Percentiles rank a stretch among this genome's conserved stretches.
These are phyloP conservation scores for Phytomonas francai DNA, from an alignment of 208 protist species.

Conservation along the genomic window DNA sequence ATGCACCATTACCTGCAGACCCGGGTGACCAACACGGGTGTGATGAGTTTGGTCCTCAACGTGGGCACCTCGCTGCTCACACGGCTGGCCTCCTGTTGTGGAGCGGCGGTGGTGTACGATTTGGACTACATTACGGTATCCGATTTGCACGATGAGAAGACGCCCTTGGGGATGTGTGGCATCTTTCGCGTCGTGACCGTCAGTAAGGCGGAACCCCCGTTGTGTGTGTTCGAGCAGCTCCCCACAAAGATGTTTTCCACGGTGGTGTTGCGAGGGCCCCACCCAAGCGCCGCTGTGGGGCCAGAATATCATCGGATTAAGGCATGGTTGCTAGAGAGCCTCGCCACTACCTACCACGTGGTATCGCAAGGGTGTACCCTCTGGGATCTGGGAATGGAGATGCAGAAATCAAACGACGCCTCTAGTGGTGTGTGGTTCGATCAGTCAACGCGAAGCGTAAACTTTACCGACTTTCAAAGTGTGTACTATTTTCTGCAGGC, in stretches of 20 bases:
- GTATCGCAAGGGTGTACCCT: constrained; percentile 10
- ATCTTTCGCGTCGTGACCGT: constrained; percentile 34
- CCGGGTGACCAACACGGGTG: constrained; percentile 28
- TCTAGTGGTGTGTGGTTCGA: background rate
- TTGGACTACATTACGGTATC: constrained; percentile 49
- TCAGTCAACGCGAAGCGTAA: background rate
- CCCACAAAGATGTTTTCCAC: background rate
- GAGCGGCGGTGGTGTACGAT: constrained; percentile 42
- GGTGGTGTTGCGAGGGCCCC: background rate
- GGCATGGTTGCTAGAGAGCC: constrained; percentile 3
- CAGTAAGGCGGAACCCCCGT: constrained; percentile 15
- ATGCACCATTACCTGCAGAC: constrained; percentile 77
- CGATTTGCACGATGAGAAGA: constrained; percentile 24
- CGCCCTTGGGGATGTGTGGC: constrained; percentile 34
- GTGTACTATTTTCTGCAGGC: background rate
- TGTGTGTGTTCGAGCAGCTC: constrained; percentile 12
- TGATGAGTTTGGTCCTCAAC: constrained; percentile 47
- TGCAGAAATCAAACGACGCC: background rate
- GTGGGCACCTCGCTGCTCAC: constrained; percentile 30
- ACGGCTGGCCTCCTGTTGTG: constrained; percentile 37
- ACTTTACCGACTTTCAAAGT: background rate
- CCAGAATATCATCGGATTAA: background rate
- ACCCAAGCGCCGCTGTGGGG: background rate
- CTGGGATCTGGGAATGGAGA: background rate
- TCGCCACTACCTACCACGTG: constrained; percentile 18